Base-by-base conservation (phyloP, 1,139 yeast species). In the Pichia sp. region DNA sequence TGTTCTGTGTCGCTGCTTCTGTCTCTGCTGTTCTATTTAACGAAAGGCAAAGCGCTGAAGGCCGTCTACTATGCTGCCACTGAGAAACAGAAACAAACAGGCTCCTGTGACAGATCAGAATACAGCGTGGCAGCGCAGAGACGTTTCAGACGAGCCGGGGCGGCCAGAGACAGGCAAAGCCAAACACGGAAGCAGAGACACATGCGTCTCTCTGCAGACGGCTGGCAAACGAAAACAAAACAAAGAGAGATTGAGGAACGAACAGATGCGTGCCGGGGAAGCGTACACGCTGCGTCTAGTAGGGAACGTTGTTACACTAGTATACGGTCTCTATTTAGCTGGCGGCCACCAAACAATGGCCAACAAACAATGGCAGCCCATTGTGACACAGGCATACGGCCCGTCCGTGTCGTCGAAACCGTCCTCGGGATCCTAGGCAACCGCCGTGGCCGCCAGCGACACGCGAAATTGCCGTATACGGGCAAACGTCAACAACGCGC, bases 401-500 rank as follows among this genome's bases (percentile, higher is more conserved):
- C 29, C 29, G 7, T 27, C 6, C 29, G 6, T 27, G 29, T 27
- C 29, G 29, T 27, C 29, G 7, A 27, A 27, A 27, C 29, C 29
- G 29, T 27, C 29, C 29, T 27, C 42, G 17, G 17, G 17, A 8
- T 7, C 16, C 16, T 8, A 7, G 51, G n/a, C 41, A 49, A 27
- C 29, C 7, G 29, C 29, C 29, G 4, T 27, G 4, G 4, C 29
- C 29, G 7, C 7, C 29, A 4, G 29, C 29, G 6, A 38, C 41
- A 20, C 30, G 30, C 46, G 30, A 16, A 43, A 14, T 20, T 38
- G 41, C 41, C 41, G 41, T 20, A 38, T 10, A 38, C 41, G 41
- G 41, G 20, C 7, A 38, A 41, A 45, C 45, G 27, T 29, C 27
- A 52, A 52, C 51, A 48, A 42, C 50, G 50, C 51, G 17, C 8